Conservation (phyloP, 192 early-diverging fungal genomes). For the Borealophlyctis nickersoniae region DNA sequence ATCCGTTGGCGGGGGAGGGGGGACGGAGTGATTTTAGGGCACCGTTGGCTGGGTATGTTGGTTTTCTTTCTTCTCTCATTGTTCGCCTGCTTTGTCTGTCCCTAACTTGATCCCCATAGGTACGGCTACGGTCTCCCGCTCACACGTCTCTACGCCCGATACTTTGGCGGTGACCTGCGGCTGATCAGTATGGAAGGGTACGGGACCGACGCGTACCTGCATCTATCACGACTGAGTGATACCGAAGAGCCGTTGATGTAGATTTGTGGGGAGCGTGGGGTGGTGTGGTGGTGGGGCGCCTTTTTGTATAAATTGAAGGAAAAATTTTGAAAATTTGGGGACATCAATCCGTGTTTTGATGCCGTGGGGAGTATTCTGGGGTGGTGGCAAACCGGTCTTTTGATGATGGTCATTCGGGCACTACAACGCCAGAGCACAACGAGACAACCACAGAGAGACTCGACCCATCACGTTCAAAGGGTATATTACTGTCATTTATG, state of each 20-base stretch:
- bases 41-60: constrained; percentile 50
- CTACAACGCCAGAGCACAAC: too few relatives aligned
- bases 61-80: neutral
- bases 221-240: constrained; percentile 84
- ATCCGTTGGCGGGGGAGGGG: constrained; percentile 35
- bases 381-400: too few relatives aligned
- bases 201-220: constrained; percentile 92
- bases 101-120: constrained; percentile 49
- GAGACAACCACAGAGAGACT: too few relatives aligned
- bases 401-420: too few relatives aligned
- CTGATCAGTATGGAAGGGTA: constrained; percentile 93
- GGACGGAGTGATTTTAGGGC: constrained; percentile 42
- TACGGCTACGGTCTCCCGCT: constrained; percentile 97
- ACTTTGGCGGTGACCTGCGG: constrained; percentile 94
- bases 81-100: neutral
- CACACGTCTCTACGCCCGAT: constrained; percentile 84
- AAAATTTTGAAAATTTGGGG: too few relatives aligned
- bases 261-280: too few relatives aligned
- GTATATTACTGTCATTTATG: too few relatives aligned
- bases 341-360: too few relatives aligned
- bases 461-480: too few relatives aligned
- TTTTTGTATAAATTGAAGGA: too few relatives aligned
- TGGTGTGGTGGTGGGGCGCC: too few relatives aligned
- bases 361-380: too few relatives aligned
- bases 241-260: constrained; percentile 74